Percentiles rank a stretch among this genome's conserved stretches.
Conservation (phyloP, 129 eudicot genomes). For the Flaveria ramosissima region DNA sequence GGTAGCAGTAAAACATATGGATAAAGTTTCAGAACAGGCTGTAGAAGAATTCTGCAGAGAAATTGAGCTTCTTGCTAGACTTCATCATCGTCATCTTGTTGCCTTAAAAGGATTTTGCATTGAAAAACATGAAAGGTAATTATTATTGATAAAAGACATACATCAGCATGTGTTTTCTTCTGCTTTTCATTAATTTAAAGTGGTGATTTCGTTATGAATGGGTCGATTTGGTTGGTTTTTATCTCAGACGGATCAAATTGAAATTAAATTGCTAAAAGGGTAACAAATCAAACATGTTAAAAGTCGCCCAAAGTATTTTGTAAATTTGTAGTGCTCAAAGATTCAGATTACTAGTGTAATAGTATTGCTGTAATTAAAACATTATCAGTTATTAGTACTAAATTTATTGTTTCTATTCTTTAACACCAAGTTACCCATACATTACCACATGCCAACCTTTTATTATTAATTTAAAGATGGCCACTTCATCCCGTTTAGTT, state of each 20-base stretch:
- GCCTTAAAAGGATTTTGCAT: conserved; percentile 91
- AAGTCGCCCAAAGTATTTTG: neutral
- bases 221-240: neutral
- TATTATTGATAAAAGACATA: neutral
- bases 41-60: conserved; percentile 91
- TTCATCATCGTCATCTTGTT: conserved; percentile 98
- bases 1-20: conserved; percentile 87
- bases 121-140: conserved; percentile 77
- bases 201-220: neutral
- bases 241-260: neutral
- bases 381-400: neutral
- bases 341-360: neutral
- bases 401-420: neutral
- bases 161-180: neutral
- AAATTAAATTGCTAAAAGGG: neutral
- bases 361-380: neutral
- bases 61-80: conserved; percentile 92
- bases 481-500: neutral
- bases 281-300: neutral
- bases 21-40: conserved; percentile 88
- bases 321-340: neutral
- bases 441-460: neutral
- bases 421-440: neutral
- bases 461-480: neutral
- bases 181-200: conserved; percentile 16